Percentiles rank a stretch among this genome's conserved stretches.
Evolutionary conservation across 163 green algal species (phyloP).

Genomic region (Trebouxia gelatinosa): DNA sequence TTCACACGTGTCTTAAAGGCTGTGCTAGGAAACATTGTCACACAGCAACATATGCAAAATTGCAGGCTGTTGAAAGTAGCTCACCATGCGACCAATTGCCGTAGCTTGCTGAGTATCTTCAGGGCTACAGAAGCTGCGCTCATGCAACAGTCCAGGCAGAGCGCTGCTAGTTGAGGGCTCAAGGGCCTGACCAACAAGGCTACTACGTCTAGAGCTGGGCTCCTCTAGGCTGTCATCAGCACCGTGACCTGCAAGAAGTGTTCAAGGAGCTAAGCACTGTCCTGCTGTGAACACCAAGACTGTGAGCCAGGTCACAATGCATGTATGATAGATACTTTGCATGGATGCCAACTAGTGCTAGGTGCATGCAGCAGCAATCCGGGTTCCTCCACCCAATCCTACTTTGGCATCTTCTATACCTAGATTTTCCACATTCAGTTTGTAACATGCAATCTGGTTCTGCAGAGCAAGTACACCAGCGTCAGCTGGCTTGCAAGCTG

Average conservation of each 20-base stretch:
- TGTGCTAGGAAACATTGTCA: neutral
- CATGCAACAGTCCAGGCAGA: neutral
- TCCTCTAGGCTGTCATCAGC: neutral
- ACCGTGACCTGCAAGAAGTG: conserved; percentile 10
- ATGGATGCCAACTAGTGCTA: too few relatives aligned
- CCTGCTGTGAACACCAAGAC: too few relatives aligned
- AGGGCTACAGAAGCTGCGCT: conserved; percentile 24
- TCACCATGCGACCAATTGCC: neutral
- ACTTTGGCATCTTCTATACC: too few relatives aligned
- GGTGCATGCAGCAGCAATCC: too few relatives aligned
- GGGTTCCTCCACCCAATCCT: too few relatives aligned
- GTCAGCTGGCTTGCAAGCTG: too few relatives aligned
- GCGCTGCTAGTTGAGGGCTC: neutral
- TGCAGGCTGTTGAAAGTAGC: neutral
- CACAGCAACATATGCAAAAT: neutral
- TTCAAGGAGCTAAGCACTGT: neutral
- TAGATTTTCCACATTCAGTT: too few relatives aligned
- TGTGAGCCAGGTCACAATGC: too few relatives aligned
- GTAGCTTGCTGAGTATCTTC: conserved; percentile 11
- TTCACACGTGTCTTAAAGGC: neutral
- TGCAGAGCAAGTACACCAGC: too few relatives aligned
- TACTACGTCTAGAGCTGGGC: neutral
- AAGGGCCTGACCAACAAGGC: conserved; percentile 4
- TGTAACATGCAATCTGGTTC: too few relatives aligned
- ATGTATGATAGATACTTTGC: too few relatives aligned